These are phyloP conservation scores for Magnaporthiopsis poae DNA, from an alignment of 2,329 filamentous ascomycete genomes.

Conservation along the genomic window DNA sequence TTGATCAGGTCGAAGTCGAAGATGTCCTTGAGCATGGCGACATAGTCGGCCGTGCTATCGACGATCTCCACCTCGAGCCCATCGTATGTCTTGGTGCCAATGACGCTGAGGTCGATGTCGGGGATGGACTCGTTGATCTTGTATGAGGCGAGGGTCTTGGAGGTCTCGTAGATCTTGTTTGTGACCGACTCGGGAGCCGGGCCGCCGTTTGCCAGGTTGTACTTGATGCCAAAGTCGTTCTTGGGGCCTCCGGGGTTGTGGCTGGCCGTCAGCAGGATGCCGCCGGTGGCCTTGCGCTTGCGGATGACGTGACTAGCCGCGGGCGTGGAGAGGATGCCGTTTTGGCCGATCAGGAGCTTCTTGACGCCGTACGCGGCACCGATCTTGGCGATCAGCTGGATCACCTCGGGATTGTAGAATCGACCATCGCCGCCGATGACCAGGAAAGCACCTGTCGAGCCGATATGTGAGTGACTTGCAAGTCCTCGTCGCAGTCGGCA, in stretches of 20 bases:
- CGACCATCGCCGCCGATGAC: slow-evolving; percentile 96
- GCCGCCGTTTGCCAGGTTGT: slow-evolving; percentile 93
- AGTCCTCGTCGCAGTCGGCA: neutral
- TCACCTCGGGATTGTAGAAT: slow-evolving; percentile 93
- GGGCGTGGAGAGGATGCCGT: slow-evolving; percentile 92
- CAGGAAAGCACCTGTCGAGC: slow-evolving; percentile 55
- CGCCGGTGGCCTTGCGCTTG: slow-evolving; percentile 87
- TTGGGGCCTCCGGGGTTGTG: slow-evolving; percentile 94
- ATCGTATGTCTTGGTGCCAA: slow-evolving; percentile 78
- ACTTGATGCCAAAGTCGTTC: slow-evolving; percentile 98
- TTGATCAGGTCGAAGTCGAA: slow-evolving; percentile 97
- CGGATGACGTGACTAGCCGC: slow-evolving; percentile 94
- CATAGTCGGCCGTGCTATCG: slow-evolving; percentile 85
- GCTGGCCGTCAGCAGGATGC: slow-evolving; percentile 90
- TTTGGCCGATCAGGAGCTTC: slow-evolving; percentile 92
- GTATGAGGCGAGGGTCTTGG: slow-evolving; percentile 83
- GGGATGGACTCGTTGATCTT: slow-evolving; percentile 74
- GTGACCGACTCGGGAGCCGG: slow-evolving; percentile 93
- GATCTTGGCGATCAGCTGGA: slow-evolving; percentile 95
- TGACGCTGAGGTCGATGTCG: slow-evolving; percentile 70
- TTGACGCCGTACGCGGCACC: slow-evolving; percentile 94
- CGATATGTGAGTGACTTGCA: slow-evolving; percentile 2
- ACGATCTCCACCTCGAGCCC: slow-evolving; percentile 87
- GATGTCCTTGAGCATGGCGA: slow-evolving; percentile 92
- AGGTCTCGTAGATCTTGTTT: slow-evolving; percentile 91